A percentile compares a stretch with the other conserved stretches of the same genome.
Conservation (phyloP, 2,329 filamentous ascomycete species). For the Arthroderma sp. region DNA sequence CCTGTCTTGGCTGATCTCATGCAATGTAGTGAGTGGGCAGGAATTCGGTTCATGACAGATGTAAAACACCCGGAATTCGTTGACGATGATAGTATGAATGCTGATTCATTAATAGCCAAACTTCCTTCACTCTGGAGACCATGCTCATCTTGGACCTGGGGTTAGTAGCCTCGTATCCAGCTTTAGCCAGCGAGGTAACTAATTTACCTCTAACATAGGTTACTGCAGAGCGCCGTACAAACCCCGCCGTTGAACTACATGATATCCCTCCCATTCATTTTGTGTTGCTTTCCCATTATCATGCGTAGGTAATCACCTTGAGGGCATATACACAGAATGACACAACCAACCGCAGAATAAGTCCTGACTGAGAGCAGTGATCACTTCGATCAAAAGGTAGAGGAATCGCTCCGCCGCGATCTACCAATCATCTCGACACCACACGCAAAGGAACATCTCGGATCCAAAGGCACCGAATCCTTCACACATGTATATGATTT, state of each 20-base stretch:
- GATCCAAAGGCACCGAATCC: constrained; percentile 26
- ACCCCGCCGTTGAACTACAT: constrained; percentile 48
- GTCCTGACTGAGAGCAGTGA: constrained; percentile 21
- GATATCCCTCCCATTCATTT: constrained; percentile 46
- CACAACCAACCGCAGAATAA: not conserved
- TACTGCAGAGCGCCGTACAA: constrained; percentile 39
- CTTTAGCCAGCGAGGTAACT: not conserved
- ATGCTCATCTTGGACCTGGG: constrained; percentile 53
- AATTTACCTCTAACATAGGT: not conserved
- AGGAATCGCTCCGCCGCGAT: constrained; percentile 36
- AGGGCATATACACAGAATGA: not conserved
- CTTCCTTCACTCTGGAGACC: constrained; percentile 52
- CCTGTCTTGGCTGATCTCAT: not conserved
- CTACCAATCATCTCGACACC: constrained; percentile 52
- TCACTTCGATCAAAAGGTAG: constrained; percentile 43
- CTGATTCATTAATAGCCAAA: constrained; percentile 35
- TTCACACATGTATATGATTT: constrained; percentile 44
- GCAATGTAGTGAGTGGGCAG: constrained; percentile 24
- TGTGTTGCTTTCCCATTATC: constrained; percentile 52
- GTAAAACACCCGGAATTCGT: constrained; percentile 6
- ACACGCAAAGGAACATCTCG: constrained; percentile 44
- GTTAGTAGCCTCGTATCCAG: constrained; percentile 21
- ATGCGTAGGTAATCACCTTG: constrained; percentile 28
- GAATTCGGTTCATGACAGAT: constrained; percentile 29
- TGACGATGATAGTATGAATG: not conserved